Conservation (phyloP, 768 basidiomycete species). For the Suillus tomentosus region DNA sequence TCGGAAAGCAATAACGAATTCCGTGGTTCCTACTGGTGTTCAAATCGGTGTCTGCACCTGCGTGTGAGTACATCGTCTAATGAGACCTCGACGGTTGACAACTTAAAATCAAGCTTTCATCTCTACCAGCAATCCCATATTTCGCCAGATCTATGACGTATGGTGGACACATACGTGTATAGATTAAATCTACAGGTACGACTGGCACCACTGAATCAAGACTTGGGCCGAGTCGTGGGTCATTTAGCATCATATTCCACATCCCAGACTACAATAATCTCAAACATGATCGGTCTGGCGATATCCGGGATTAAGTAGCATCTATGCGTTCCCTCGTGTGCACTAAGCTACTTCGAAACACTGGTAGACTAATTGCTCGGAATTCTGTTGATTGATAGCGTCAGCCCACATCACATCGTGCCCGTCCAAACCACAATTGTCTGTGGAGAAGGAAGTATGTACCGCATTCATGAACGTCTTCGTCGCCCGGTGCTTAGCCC, state of each 20-base stretch:
- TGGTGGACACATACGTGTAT: not conserved
- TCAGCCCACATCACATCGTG: not conserved
- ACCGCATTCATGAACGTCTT: not conserved
- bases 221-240: not conserved
- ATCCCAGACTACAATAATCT: not conserved
- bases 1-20: not conserved
- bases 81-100: not conserved
- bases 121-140: not conserved
- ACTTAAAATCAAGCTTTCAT: not conserved
- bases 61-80: not conserved
- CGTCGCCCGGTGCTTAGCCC: not conserved
- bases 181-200: not conserved
- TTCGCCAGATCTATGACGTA: not conserved
- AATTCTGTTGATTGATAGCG: not conserved
- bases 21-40: not conserved
- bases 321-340: not conserved
- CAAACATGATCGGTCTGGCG: not conserved
- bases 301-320: not conserved
- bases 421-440: not conserved
- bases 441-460: not conserved
- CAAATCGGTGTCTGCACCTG: not conserved
- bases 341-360: constrained; percentile 2
- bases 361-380: not conserved
- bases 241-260: not conserved
- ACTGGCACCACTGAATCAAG: not conserved